Evolutionary conservation across 2,329 filamentous ascomycete genomes (phyloP).

Genomic region (Aspergillus sp.): DNA sequence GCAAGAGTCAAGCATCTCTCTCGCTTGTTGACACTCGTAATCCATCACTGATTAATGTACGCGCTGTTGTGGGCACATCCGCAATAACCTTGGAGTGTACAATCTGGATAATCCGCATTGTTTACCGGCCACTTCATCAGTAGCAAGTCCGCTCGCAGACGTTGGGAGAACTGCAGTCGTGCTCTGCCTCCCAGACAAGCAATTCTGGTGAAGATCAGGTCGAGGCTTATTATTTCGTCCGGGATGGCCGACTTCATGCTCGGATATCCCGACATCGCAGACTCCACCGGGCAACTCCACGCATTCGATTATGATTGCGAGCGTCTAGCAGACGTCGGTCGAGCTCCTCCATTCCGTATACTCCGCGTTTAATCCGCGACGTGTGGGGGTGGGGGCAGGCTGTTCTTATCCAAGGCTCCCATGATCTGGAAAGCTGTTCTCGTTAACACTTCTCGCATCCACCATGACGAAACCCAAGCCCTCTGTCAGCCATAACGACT

Average conservation of each 20-base stretch:
- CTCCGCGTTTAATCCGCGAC: not conserved
- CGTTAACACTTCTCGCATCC: not conserved
- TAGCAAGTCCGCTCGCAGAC: too few species aligned
- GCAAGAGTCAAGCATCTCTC: too few species aligned
- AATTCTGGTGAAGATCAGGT: not conserved
- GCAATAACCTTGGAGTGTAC: too few species aligned
- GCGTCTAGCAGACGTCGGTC: not conserved
- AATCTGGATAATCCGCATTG: too few species aligned
- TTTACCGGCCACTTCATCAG: too few species aligned
- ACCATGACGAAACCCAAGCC: conserved; percentile 1
- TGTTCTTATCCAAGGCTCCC: not conserved
- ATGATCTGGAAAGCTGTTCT: not conserved
- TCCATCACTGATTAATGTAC: too few species aligned
- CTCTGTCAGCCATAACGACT: conserved; percentile 3
- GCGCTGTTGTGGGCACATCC: too few species aligned
- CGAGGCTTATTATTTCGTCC: not conserved
- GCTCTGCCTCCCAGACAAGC: not conserved
- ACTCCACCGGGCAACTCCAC: not conserved
- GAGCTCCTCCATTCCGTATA: not conserved
- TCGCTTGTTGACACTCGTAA: too few species aligned
- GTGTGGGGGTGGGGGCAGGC: not conserved
- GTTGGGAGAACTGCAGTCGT: too few species aligned
- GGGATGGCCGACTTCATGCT: not conserved
- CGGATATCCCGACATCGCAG: not conserved
- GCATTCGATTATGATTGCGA: too few species aligned